These are phyloP conservation scores for Huntiella moniliformis DNA, from an alignment of 2,329 filamentous ascomycete genomes.

Conservation along the genomic window DNA sequence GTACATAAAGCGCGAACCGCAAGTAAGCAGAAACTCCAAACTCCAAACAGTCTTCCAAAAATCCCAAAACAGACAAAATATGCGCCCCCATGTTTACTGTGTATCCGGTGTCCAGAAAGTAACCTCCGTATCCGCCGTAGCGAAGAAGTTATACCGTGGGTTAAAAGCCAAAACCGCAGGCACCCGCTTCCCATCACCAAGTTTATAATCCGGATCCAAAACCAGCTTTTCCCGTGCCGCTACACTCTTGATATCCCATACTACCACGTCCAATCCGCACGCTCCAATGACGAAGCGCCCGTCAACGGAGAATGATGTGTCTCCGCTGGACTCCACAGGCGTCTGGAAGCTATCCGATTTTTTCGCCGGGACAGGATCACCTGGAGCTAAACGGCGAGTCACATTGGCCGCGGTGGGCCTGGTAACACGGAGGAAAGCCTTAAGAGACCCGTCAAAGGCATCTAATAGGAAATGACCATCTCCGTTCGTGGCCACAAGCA, in stretches of 20 bases:
- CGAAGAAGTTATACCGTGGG: conserved; percentile 78
- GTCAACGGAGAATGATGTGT: conserved; percentile 78
- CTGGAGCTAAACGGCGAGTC: conserved; percentile 32
- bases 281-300: conserved; percentile 77
- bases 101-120: conserved; percentile 62
- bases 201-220: conserved; percentile 42
- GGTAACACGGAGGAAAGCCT: conserved; percentile 48
- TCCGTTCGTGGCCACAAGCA: conserved; percentile 70
- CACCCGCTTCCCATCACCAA: conserved; percentile 44
- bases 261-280: conserved; percentile 51
- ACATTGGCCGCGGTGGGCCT: conserved; percentile 33
- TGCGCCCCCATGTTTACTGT: conserved; percentile 1
- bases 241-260: conserved; percentile 57
- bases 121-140: conserved; percentile 71
- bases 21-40: background rate
- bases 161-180: conserved; percentile 71
- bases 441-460: conserved; percentile 67
- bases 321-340: conserved; percentile 43
- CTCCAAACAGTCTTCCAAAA: background rate
- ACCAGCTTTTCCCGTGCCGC: conserved; percentile 34
- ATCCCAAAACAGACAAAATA: background rate
- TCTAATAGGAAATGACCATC: conserved; percentile 83
- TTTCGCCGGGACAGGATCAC: conserved; percentile 21
- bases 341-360: conserved; percentile 19
- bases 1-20: background rate